Percentiles rank a stretch among this genome's conserved stretches.
These are phyloP conservation scores for Trametes meyenii DNA, from an alignment of 768 basidiomycete genomes.

Conservation along the genomic window DNA sequence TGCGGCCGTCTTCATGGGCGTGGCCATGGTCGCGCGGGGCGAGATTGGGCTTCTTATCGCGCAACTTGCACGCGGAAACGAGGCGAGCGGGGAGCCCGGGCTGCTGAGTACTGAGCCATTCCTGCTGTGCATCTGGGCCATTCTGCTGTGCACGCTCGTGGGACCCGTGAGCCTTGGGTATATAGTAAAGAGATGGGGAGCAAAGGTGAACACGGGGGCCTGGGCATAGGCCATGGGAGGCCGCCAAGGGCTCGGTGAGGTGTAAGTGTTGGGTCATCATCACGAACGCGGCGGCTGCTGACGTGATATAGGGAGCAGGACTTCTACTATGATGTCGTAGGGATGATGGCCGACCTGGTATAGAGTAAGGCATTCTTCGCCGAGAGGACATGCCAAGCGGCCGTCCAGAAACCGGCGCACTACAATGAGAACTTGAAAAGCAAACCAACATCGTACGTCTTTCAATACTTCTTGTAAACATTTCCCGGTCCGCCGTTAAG, in stretches of 20 bases:
- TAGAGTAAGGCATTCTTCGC: no score
- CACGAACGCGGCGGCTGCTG: no score
- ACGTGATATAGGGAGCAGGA: no score
- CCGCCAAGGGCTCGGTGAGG: not conserved
- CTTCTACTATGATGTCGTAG: no score
- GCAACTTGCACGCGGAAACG: conserved; percentile 39
- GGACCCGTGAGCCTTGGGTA: conserved; percentile 35
- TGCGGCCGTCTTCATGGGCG: conserved; percentile 28
- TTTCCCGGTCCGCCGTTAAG: not conserved
- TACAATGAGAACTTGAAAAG: not conserved
- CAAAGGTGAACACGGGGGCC: conserved; percentile 8
- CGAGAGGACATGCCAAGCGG: not conserved
- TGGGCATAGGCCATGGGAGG: conserved; percentile 17
- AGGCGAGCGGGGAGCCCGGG: conserved; percentile 25
- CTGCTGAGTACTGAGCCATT: conserved; percentile 41
- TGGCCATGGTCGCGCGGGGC: conserved; percentile 68
- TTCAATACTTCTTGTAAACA: not conserved
- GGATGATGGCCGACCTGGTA: no score
- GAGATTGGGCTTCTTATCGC: conserved; percentile 70
- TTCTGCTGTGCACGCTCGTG: conserved; percentile 46
- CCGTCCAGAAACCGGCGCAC: not conserved
- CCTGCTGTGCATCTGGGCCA: conserved; percentile 48
- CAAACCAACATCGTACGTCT: not conserved
- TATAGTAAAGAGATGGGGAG: conserved; percentile 28
- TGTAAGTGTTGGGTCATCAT: no score